A percentile compares a stretch with the other conserved stretches of the same genome.
Conservation (phyloP, 2,329 filamentous ascomycete genomes). For the Sclerotinia spermophila region DNA sequence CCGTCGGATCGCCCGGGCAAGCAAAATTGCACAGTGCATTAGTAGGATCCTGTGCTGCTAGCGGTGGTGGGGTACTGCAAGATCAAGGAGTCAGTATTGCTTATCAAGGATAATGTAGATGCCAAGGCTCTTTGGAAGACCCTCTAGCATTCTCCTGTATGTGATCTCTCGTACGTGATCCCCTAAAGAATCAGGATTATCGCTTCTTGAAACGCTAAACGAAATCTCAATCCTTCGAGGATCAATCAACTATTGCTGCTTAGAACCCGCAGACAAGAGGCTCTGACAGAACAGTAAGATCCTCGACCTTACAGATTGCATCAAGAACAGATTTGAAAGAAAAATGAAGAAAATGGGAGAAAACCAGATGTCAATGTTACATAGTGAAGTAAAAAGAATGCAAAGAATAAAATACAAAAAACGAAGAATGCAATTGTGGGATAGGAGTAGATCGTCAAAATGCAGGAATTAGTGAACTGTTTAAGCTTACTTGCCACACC, state of each 20-base stretch:
- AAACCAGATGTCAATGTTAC: not conserved
- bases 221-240: not conserved
- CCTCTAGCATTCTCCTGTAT: not conserved
- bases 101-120: not conserved
- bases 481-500: constrained; percentile 32
- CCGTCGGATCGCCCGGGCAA: constrained; percentile 19
- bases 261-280: not conserved
- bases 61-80: constrained; percentile 28
- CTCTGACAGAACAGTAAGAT: not conserved
- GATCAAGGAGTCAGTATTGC: not conserved
- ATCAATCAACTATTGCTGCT: not conserved
- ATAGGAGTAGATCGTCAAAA: not conserved
- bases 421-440: not conserved
- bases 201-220: not conserved
- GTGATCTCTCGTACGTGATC: not conserved
- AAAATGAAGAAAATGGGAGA: not conserved
- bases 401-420: not conserved
- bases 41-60: constrained; percentile 23
- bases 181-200: not conserved
- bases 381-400: not conserved
- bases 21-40: constrained; percentile 27
- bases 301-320: not conserved
- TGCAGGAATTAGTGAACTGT: not conserved
- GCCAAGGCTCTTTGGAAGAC: not conserved
- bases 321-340: not conserved